Evolutionary conservation across 495 filamentous ascomycete species (phyloP), one percentile per base, ranked within the genome.

Genomic region (Neurospora discreta): DNA sequence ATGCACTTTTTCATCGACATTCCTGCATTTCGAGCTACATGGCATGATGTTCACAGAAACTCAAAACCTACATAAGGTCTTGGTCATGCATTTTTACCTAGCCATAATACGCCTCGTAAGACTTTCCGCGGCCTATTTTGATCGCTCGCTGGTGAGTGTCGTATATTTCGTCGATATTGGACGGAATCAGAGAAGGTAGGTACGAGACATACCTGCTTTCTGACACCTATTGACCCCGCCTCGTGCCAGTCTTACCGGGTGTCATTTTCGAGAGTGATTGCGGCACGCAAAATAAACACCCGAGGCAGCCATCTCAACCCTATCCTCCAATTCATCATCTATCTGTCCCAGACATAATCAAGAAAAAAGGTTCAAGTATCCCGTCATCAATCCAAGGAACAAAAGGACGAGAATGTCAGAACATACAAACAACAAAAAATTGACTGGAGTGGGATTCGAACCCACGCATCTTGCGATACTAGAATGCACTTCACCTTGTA

Each of bases 381-480:
- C 26, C 52, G 26, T 8, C 11, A 13, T 23, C 39, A 11, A 38
- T 38, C 39, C 15, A 9, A 8, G 18, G 18, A 5, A 11, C n/a
- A 36, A 18, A 52, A 40, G 65, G 43, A 65, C 36, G 33, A 42
- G 3, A 42, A 15, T 39, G 6, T 0, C 33, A n/a, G n/a, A n/a
- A n/a, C n/a, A n/a, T n/a, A n/a, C n/a, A 30, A 20, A 8, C 23
- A 11, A 20, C 75, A 78, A 70, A 73, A 33, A 39, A 38, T 23
- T 79, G 77, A 79, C 77, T 76, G 73, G 73, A 70, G 77, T 75
- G 77, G 73, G 77, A 79, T 79, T 79, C 77, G 77, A 79, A 79
- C 77, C 73, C 77, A 75, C 77, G 77, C 77, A 73, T 76, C 77
- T 79, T 79, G 69, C 77, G 77, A 77, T 73, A 79, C 44, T 74